Evolutionary conservation across 1,284 basidiomycete species (phyloP).

Genomic region (Moesziomyces sp.): DNA sequence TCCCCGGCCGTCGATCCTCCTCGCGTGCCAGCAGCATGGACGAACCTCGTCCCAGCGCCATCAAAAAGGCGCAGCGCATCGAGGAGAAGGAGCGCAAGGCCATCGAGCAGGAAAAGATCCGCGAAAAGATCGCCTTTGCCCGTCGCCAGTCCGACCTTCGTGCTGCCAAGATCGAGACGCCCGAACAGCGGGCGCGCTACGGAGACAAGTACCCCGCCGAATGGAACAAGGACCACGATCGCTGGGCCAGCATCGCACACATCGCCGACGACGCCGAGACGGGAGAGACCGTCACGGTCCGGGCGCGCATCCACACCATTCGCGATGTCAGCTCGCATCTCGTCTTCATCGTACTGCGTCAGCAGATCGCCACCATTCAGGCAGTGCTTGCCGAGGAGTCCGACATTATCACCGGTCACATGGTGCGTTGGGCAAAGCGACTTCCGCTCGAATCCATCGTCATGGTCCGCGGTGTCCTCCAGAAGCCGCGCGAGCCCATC

Average conservation of each 20-base stretch:
- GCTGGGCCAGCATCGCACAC: slow-evolving; percentile 29
- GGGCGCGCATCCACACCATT: slow-evolving; percentile 60
- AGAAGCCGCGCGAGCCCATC: slow-evolving; percentile 55
- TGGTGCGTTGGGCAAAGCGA: slow-evolving; percentile 61
- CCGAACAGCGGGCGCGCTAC: slow-evolving; percentile 56
- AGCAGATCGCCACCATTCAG: slow-evolving; percentile 60
- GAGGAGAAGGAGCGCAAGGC: slow-evolving; percentile 52
- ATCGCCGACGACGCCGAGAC: slow-evolving; percentile 38
- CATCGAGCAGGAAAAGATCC: slow-evolving; percentile 35
- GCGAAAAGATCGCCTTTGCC: slow-evolving; percentile 30
- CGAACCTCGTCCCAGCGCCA: slow-evolving; percentile 43
- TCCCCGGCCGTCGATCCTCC: slow-evolving; percentile 18
- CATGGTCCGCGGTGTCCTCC: slow-evolving; percentile 54
- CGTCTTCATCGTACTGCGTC: slow-evolving; percentile 62
- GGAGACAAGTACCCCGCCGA: slow-evolving; percentile 42
- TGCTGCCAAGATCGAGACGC: slow-evolving; percentile 52
- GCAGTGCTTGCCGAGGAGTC: slow-evolving; percentile 54
- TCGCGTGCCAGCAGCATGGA: slow-evolving; percentile 34
- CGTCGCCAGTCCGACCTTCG: slow-evolving; percentile 47
- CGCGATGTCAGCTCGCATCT: slow-evolving; percentile 59
- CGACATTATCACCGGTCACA: slow-evolving; percentile 51
- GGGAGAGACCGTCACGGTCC: slow-evolving; percentile 45
- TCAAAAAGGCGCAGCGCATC: slow-evolving; percentile 35
- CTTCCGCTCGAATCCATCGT: slow-evolving; percentile 61
- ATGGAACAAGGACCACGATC: slow-evolving; percentile 38